Conservation (phyloP, 2,329 filamentous ascomycete genomes). For the Trichoderma gracile region DNA sequence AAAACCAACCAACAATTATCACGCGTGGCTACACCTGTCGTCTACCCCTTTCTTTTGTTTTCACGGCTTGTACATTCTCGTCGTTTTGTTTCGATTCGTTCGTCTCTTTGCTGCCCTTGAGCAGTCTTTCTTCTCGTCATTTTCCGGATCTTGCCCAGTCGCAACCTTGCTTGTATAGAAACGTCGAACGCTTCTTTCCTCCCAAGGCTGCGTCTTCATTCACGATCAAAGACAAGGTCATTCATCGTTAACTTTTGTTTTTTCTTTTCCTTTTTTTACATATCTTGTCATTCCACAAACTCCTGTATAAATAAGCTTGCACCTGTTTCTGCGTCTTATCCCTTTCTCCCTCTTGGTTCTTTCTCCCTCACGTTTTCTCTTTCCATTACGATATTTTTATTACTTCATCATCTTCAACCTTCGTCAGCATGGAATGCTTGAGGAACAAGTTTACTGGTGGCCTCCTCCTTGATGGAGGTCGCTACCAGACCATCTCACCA, state of each 20-base stretch:
- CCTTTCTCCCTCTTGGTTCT: neutral
- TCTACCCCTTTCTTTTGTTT: conserved; percentile 40
- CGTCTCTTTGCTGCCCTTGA: conserved; percentile 21
- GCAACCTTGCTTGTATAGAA: conserved; percentile 20
- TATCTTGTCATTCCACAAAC: conserved; percentile 13
- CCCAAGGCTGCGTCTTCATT: conserved; percentile 16
- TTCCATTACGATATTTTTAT: conserved; percentile 25
- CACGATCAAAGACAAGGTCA: conserved; percentile 23
- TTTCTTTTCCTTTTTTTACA: conserved; percentile 26
- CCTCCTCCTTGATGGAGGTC: conserved; percentile 74
- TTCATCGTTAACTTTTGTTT: conserved; percentile 25
- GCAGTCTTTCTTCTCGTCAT: conserved; percentile 25
- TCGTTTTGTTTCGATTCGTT: conserved; percentile 28
- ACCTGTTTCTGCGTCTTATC: conserved; percentile 2
- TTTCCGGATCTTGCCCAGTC: neutral
- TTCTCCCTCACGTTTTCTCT: conserved; percentile 27
- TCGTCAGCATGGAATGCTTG: conserved; percentile 73
- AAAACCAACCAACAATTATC: conserved; percentile 26
- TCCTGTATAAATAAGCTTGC: conserved; percentile 37
- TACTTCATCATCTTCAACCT: conserved; percentile 23
- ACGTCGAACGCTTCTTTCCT: conserved; percentile 20
- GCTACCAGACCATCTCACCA: conserved; percentile 87
- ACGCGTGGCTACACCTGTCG: conserved; percentile 31
- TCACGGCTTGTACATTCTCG: conserved; percentile 41
- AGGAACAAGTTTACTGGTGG: conserved; percentile 77